Base-by-base conservation (phyloP, 768 basidiomycete genomes). In the Calocybe gangraenosa region DNA sequence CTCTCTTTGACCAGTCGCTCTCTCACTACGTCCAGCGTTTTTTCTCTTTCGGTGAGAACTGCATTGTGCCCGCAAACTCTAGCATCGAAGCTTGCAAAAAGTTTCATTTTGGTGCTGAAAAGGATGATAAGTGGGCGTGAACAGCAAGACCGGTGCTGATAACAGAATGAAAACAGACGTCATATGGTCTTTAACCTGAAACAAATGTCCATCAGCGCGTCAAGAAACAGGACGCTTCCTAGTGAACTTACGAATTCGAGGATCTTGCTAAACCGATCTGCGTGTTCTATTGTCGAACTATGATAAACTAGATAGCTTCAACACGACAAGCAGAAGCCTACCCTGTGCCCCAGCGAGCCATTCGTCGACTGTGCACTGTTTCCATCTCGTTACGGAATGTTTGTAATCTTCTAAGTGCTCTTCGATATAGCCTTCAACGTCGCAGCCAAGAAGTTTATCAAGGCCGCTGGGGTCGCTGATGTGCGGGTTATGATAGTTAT, bases 311-410 rank as follows among this genome's bases (percentile, higher is more conserved):
- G 13, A 15, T 1, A 15, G 21, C 19, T n/a, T 2, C 25, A 38
- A 25, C 17, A 17, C 32, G 25, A 40, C 23, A 41, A 33, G 15
- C 14, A 28, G 25, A 28, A 15, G 41, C 56, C 38, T 30, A 79
- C 79, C 76, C 38, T 78, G 68, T 1, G 73, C 75, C 4, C 79
- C 81, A 19, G 71, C 65, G 3, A 65, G 56, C 81, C 81, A 81
- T 40, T 81, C 78, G 11, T 75, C 72, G 45, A 70, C 59, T 0
- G 68, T 65, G 45, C 76, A 78, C 6, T 69, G 65, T 11, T 65
- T 65, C 79, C 79, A 83, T 48, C 66, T 72, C 47, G 65, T 65
- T 21, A 65, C 58, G 20, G 67, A 55, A 9, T 61, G 61, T 30
- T 75, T 74, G 48, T 81, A 81, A 20, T 59, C 58, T 0, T 74